Evolutionary conservation across 1,139 yeast species (phyloP).

Genomic region (Taphrina communis): DNA sequence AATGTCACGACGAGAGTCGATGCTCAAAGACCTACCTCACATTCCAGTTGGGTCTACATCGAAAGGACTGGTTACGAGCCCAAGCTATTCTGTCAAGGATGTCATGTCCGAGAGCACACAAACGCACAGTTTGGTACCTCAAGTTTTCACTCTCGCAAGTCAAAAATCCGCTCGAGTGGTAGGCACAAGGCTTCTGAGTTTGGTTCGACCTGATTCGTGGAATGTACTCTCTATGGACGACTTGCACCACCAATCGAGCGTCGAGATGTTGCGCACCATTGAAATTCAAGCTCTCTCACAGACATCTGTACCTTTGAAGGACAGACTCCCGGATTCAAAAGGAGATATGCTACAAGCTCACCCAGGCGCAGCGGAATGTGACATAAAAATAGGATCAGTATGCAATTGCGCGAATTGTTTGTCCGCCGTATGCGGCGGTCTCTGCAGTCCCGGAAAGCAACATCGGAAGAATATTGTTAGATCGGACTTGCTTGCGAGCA

Average conservation of each 20-base stretch:
- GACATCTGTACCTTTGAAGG: no score
- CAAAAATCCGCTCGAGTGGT: background rate
- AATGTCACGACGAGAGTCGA: slow-evolving; percentile 9
- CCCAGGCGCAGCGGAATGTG: no score
- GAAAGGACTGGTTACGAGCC: background rate
- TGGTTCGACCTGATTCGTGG: slow-evolving; percentile 10
- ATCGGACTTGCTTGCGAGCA: no score
- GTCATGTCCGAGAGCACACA: background rate
- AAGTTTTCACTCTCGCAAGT: background rate
- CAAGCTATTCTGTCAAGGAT: background rate
- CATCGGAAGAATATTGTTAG: no score
- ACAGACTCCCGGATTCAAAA: no score
- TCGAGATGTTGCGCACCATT: background rate
- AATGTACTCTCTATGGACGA: slow-evolving; percentile 3
- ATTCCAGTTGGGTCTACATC: background rate
- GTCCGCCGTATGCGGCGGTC: no score
- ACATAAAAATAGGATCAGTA: no score
- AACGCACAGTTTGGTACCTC: background rate
- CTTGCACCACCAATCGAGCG: background rate
- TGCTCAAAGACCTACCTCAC: slow-evolving; percentile 8
- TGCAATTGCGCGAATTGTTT: no score
- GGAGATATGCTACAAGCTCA: no score
- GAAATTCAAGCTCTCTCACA: background rate
- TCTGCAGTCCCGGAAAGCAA: no score
- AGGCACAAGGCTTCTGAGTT: background rate